Conservation (phyloP, 495 filamentous ascomycete species). For the Trichoderma virens region DNA sequence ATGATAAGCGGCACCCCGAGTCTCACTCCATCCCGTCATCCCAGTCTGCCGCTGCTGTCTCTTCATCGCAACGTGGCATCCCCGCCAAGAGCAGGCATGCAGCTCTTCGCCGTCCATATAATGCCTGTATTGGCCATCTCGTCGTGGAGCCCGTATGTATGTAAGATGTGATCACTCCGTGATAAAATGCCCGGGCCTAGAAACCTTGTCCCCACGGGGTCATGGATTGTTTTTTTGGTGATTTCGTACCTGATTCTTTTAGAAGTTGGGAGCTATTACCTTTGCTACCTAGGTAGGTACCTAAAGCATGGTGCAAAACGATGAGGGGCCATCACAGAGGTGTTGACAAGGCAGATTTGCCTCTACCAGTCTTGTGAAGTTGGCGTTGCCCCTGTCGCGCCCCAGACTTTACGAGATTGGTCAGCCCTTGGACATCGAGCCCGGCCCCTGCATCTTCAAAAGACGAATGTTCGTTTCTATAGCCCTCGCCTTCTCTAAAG, state of each 20-base stretch:
- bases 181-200: not conserved
- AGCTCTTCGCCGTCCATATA: not conserved
- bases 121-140: not conserved
- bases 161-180: not conserved
- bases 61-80: not conserved
- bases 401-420: not conserved
- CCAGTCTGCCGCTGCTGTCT: not conserved
- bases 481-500: slow-evolving; percentile 68
- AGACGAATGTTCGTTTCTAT: slow-evolving; percentile 24
- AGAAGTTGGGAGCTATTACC: no score
- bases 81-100: not conserved
- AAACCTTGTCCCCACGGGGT: no score
- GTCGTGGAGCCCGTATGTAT: not conserved
- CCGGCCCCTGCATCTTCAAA: not conserved
- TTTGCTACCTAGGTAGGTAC: no score
- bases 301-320: no score
- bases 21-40: not conserved
- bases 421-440: not conserved
- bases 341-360: not conserved
- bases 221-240: no score
- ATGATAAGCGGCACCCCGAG: not conserved
- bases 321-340: not conserved
- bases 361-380: not conserved
- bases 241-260: no score
- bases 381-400: not conserved